phyloP scores from a whole-genome alignment of 2,329 filamentous ascomycete species.

The Monosporascus cannonballus region DNA sequence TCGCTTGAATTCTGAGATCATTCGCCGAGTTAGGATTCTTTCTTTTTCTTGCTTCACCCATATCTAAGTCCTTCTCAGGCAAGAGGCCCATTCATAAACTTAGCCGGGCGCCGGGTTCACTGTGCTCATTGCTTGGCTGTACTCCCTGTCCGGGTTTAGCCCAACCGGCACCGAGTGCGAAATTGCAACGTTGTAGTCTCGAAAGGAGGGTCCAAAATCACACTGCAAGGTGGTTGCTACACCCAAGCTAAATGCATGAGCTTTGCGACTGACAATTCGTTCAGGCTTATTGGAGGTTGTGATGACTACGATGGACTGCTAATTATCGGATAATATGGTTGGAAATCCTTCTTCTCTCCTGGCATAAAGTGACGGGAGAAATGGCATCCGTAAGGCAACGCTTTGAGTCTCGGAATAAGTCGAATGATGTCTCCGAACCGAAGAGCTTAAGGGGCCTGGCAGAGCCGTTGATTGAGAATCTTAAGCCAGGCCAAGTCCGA shows the following conservation, averaged over 20 bases:
- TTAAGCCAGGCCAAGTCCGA: constrained; percentile 16
- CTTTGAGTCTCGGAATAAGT: constrained; percentile 18
- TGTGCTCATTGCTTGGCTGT: background rate
- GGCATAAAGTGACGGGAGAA: constrained; percentile 15
- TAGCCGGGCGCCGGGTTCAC: background rate
- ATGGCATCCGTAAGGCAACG: constrained; percentile 27
- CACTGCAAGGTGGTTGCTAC: background rate
- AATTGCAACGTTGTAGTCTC: background rate
- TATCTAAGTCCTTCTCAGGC: background rate
- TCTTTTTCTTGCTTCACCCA: background rate
- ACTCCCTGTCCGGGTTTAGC: background rate
- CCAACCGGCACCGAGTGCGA: background rate
- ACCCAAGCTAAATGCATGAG: constrained; percentile 3
- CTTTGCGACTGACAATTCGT: constrained; percentile 10
- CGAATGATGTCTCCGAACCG: constrained; percentile 18
- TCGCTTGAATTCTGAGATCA: background rate
- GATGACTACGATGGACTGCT: constrained; percentile 14
- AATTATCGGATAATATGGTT: constrained; percentile 17
- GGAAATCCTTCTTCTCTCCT: constrained; percentile 8
- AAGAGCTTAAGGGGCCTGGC: constrained; percentile 22
- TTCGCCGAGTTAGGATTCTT: background rate
- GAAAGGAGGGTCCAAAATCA: background rate
- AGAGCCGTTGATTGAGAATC: constrained; percentile 20
- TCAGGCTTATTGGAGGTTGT: constrained; percentile 4
- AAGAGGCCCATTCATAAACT: background rate